These are phyloP conservation scores for Zizania latifolia DNA, from an alignment of 176 grass and related monocot genomes.

Conservation along the genomic window DNA sequence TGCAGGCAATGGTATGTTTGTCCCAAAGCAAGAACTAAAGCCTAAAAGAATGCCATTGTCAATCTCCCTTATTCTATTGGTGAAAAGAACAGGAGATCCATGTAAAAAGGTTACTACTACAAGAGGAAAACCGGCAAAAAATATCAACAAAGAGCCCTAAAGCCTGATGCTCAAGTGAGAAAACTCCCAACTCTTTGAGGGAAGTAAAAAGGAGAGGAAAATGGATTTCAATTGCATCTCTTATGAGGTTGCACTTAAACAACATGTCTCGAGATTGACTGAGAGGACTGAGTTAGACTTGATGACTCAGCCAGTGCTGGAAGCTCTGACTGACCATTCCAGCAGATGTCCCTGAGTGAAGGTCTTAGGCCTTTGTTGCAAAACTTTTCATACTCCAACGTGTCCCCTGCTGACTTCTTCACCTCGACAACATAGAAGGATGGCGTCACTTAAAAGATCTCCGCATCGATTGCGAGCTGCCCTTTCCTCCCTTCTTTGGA, in stretches of 20 bases:
- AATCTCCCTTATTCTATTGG: slow-evolving; percentile 29
- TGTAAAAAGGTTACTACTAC: slow-evolving; percentile 13
- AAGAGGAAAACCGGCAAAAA: slow-evolving; percentile 36
- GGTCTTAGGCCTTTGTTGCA: slow-evolving; percentile 71
- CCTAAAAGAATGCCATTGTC: not conserved
- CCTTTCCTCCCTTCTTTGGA: slow-evolving; percentile 76
- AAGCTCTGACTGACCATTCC: slow-evolving; percentile 49
- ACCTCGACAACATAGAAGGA: slow-evolving; percentile 75
- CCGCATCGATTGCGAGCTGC: slow-evolving; percentile 68
- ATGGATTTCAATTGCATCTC: slow-evolving; percentile 26
- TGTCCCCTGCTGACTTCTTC: slow-evolving; percentile 88
- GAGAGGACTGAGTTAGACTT: slow-evolving; percentile 27
- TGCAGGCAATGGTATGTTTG: slow-evolving; percentile 26
- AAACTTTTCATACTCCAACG: slow-evolving; percentile 75
- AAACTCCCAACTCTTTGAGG: slow-evolving; percentile 24
- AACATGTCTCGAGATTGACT: slow-evolving; percentile 15
- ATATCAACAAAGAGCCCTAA: slow-evolving; percentile 27
- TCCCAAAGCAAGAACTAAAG: slow-evolving; percentile 14
- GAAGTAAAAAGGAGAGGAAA: not conserved
- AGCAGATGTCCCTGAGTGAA: slow-evolving; percentile 76
- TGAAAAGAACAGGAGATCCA: slow-evolving; percentile 37
- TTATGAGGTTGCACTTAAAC: slow-evolving; percentile 22
- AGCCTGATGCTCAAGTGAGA: slow-evolving; percentile 27
- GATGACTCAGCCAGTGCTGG: slow-evolving; percentile 35
- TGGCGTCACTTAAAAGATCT: slow-evolving; percentile 79